phyloP scores from a whole-genome alignment of 768 basidiomycete species.

The Mycena haematopus region DNA sequence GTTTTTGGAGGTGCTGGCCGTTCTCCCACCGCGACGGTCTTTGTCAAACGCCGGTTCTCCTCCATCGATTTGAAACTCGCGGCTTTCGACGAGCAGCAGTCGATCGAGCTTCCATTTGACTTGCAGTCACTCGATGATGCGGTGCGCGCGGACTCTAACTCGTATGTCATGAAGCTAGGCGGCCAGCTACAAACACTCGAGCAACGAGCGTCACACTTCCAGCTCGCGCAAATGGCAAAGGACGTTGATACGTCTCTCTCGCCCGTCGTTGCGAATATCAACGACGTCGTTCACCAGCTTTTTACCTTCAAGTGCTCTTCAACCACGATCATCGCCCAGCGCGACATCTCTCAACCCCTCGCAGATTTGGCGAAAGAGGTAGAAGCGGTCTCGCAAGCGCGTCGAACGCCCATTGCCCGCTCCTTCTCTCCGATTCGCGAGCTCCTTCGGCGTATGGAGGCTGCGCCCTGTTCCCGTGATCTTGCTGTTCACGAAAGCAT shows the following conservation, averaged over 20 bases:
- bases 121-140: conserved; percentile 63
- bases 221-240: conserved; percentile 59
- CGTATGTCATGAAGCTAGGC: conserved; percentile 67
- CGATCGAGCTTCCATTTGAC: conserved; percentile 60
- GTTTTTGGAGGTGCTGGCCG: conserved; percentile 46
- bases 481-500: conserved; percentile 53
- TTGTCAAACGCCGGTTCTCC: conserved; percentile 43
- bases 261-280: conserved; percentile 45
- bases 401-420: conserved; percentile 47
- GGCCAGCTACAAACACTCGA: conserved; percentile 59
- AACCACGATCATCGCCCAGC: conserved; percentile 34
- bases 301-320: conserved; percentile 44
- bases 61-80: conserved; percentile 46
- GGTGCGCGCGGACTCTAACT: conserved; percentile 73
- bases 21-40: conserved; percentile 29
- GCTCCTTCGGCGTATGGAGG: conserved; percentile 62
- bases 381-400: conserved; percentile 41
- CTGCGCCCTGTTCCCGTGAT: conserved; percentile 49
- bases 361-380: conserved; percentile 42
- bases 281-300: conserved; percentile 47
- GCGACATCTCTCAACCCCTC: conserved; percentile 44
- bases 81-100: conserved; percentile 37
- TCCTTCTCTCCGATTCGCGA: conserved; percentile 63
- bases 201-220: conserved; percentile 54
- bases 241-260: conserved; percentile 54